phyloP scores from a whole-genome alignment of 129 eudicot genomes.

The Helianthus tuberosus region DNA sequence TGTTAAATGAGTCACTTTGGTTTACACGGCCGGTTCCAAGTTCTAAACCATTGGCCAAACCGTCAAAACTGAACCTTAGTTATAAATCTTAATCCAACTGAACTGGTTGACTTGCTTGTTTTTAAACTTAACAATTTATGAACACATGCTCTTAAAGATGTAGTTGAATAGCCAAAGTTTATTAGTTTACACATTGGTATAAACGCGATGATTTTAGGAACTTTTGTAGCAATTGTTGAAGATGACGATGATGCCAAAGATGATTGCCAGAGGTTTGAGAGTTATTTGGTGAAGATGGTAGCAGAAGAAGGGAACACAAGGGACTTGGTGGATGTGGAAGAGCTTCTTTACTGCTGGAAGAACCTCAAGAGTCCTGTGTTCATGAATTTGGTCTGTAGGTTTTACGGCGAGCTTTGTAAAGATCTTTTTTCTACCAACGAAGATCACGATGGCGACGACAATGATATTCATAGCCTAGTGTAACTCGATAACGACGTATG shows the following conservation, averaged over 20 bases:
- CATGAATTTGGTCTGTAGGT: conserved; percentile 62
- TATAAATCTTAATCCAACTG: no score
- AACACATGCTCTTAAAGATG: no score
- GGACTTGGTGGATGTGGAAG: conserved; percentile 80
- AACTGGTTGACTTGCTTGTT: no score
- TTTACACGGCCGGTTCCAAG: no score
- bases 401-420: conserved; percentile 77
- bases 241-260: conserved; percentile 53
- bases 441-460: not conserved
- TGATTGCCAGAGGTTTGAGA: conserved; percentile 71
- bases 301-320: conserved; percentile 65
- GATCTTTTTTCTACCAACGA: conserved; percentile 61
- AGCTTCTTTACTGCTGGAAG: conserved; percentile 84
- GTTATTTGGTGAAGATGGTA: conserved; percentile 70
- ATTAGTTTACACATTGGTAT: not conserved
- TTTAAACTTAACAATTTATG: no score
- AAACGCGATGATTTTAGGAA: not conserved
- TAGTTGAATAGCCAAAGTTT: not conserved
- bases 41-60: no score
- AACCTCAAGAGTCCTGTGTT: conserved; percentile 75
- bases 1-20: no score
- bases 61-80: no score
- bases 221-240: not conserved
- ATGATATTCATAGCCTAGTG: conserved; percentile 20
- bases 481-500: not conserved